phyloP scores from a whole-genome alignment of 1,284 basidiomycete genomes.

The Cryptococcus sp. region DNA sequence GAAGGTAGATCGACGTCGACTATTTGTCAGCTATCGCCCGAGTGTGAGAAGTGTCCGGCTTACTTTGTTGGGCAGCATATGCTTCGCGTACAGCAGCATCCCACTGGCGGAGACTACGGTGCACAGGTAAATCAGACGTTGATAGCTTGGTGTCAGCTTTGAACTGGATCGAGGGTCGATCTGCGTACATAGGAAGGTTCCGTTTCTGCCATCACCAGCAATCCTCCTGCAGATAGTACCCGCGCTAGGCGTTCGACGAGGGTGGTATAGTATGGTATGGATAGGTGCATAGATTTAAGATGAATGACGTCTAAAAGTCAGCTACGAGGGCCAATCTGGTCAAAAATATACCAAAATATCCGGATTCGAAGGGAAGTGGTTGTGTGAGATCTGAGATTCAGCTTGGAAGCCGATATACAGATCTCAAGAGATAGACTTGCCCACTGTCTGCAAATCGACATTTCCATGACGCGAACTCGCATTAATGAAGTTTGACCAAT shows the following conservation, averaged over 20 bases:
- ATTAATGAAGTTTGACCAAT: slow-evolving; percentile 24
- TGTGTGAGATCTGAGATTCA: slow-evolving; percentile 22
- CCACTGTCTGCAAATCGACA: slow-evolving; percentile 34
- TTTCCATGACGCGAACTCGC: slow-evolving; percentile 27
- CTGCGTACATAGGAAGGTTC: slow-evolving; percentile 37
- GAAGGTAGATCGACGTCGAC: slow-evolving; percentile 23
- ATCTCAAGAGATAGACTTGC: slow-evolving; percentile 16
- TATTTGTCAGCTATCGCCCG: slow-evolving; percentile 2
- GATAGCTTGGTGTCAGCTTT: neutral
- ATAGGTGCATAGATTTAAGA: slow-evolving; percentile 34
- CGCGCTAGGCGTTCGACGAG: slow-evolving; percentile 35
- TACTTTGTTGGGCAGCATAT: slow-evolving; percentile 17
- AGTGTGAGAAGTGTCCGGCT: slow-evolving; percentile 4
- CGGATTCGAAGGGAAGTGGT: slow-evolving; percentile 24
- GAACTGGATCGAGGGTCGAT: neutral
- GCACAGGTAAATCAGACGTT: slow-evolving; percentile 1
- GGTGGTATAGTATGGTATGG: slow-evolving; percentile 28
- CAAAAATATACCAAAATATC: slow-evolving; percentile 24
- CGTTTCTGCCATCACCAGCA: slow-evolving; percentile 40
- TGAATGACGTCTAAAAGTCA: slow-evolving; percentile 41
- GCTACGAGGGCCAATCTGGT: neutral
- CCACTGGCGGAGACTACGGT: slow-evolving; percentile 17
- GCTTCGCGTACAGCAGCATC: slow-evolving; percentile 25
- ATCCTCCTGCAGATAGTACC: slow-evolving; percentile 32
- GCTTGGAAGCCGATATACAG: no score